Evolutionary conservation across 2,329 filamentous ascomycete genomes (phyloP).

Genomic region (Pezicula carpinea): DNA sequence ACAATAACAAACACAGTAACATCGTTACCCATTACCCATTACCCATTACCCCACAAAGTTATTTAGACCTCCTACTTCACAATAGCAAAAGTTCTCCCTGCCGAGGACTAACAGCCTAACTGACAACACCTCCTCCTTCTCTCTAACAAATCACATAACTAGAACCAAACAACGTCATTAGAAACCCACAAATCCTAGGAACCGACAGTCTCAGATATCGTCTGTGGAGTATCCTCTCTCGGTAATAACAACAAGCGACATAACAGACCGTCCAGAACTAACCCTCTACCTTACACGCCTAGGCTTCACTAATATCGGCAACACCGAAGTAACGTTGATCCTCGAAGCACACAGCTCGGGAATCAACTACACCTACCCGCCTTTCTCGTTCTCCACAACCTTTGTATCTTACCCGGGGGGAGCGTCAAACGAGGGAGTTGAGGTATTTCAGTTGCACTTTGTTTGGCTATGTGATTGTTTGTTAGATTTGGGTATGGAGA

Average conservation of each 20-base stretch:
- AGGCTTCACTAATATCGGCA: conserved; percentile 35
- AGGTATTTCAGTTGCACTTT: conserved; percentile 42
- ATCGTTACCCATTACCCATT: no score
- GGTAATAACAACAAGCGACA: conserved; percentile 27
- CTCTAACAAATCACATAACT: no score
- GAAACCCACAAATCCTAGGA: background rate
- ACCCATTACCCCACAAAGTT: no score
- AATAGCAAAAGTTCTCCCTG: no score
- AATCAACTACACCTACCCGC: conserved; percentile 43
- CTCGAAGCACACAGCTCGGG: conserved; percentile 39
- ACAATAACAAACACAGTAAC: no score
- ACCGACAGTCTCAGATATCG: background rate
- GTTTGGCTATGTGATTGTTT: conserved; percentile 37
- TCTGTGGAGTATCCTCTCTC: conserved; percentile 2
- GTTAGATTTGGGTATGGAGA: conserved; percentile 35
- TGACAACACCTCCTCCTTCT: no score
- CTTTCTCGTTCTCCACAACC: conserved; percentile 38
- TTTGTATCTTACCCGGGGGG: conserved; percentile 37
- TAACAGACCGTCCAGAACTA: conserved; percentile 24
- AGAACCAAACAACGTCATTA: no score
- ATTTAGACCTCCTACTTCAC: no score
- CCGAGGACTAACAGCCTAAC: no score
- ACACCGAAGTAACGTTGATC: conserved; percentile 37
- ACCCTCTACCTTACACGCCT: conserved; percentile 25
- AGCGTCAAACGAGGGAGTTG: conserved; percentile 36